Base-by-base conservation (phyloP, 495 filamentous ascomycete genomes). In the Cetradonia linearis region DNA sequence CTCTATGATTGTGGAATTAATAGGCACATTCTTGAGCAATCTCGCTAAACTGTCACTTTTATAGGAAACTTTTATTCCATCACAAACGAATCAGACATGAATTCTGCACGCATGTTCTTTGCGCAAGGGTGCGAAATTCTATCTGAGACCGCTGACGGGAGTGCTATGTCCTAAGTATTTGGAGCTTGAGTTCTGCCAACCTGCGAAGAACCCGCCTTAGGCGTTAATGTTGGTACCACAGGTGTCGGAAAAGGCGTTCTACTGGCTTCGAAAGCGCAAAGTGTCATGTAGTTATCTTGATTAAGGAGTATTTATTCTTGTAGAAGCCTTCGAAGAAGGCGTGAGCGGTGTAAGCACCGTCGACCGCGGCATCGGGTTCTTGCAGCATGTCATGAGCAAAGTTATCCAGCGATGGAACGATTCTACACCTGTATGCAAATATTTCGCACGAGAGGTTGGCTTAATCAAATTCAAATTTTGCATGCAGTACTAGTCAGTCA, bases 11-110 rank as follows among this genome's bases (percentile, higher is more conserved):
- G 25, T 13, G 20, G 25, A 25, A 46, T 11, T 25, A 13, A 46
- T 25, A 46, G 20, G 18, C 50, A 5, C 31, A n/a, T 7, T 20
- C 42, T 46, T 20, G 14, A n/a, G 8, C 11, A 46, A 20, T 54
- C 50, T 54, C 25, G 57, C 61, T 68, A 55, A 61, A 48, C 30
- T 6, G 27, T 58, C 14, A n/a, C 25, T 27, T 31, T 1, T 31
- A 58, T 63, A 95, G 89, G 88, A 46, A 95, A 94, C 62, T 81
- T 87, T 54, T 95, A 95, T 68, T 86, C 82, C 65, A 91, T 95
- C 62, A 73, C 78, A 42, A 95, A 95, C 66, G 79, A 83, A 28
- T 81, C 82, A 64, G 76, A 81, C 54, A 58, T 31, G 8, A 77
- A 74, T 42, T 74, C 80, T n/a, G 84, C 84, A 3, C 81, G 85